Evolutionary conservation across 306 rosid species (phyloP).

Genomic region (Trifolium subterraneum): DNA sequence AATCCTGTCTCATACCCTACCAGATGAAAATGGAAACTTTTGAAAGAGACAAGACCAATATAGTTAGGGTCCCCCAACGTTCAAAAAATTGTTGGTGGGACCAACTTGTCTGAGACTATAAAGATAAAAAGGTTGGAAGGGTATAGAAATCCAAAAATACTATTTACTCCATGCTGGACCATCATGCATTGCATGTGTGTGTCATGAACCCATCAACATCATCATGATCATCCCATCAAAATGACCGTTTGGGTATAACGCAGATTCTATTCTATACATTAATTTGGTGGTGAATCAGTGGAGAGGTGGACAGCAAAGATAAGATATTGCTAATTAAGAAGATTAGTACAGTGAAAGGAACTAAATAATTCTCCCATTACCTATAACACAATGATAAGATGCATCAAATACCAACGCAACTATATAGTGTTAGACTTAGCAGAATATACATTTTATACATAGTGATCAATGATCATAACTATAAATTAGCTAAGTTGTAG

Average conservation of each 20-base stretch:
- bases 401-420: too few species aligned
- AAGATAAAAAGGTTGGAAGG: neutral
- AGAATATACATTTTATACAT: too few species aligned
- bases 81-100: slow-evolving; percentile 43
- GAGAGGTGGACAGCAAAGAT: neutral
- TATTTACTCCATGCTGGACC: slow-evolving; percentile 61
- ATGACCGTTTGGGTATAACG: slow-evolving; percentile 52
- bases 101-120: slow-evolving; percentile 34
- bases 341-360: neutral
- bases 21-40: neutral
- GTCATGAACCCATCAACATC: slow-evolving; percentile 31
- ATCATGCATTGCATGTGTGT: slow-evolving; percentile 39
- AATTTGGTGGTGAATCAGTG: slow-evolving; percentile 13
- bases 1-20: slow-evolving; percentile 8
- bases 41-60: neutral
- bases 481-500: too few species aligned
- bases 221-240: slow-evolving; percentile 6
- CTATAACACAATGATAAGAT: neutral
- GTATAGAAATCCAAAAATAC: slow-evolving; percentile 42
- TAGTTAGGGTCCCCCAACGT: slow-evolving; percentile 54
- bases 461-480: too few species aligned
- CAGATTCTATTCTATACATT: neutral
- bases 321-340: slow-evolving; percentile 6
- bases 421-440: too few species aligned
- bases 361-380: neutral